These are phyloP conservation scores for Apodospora peruviana DNA, from an alignment of 495 filamentous ascomycete species.

Conservation along the genomic window DNA sequence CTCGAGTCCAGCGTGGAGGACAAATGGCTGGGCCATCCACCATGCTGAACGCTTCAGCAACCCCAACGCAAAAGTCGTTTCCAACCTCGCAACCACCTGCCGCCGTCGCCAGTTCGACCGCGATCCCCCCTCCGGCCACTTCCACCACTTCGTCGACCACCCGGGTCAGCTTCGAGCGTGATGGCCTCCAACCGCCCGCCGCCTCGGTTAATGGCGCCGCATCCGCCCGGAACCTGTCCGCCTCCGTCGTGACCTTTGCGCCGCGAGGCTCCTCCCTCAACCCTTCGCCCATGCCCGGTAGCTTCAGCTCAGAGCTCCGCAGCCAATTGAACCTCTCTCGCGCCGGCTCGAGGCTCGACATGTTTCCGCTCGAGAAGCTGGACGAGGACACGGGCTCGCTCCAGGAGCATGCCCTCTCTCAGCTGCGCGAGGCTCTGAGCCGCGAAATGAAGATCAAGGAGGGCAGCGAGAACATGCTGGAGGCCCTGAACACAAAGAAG, in stretches of 20 bases:
- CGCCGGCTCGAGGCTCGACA: conserved; percentile 63
- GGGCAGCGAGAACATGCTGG: conserved; percentile 94
- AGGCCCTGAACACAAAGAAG: conserved; percentile 90
- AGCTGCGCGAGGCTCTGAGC: conserved; percentile 74
- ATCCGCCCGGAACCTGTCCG: conserved; percentile 47
- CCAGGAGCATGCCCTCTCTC: conserved; percentile 67
- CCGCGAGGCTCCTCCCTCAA: conserved; percentile 60
- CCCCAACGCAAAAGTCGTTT: conserved; percentile 65
- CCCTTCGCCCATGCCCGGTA: conserved; percentile 71
- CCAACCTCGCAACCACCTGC: conserved; percentile 48
- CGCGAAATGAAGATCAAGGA: conserved; percentile 97
- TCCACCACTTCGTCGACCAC: conserved; percentile 9
- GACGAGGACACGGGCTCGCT: conserved; percentile 57
- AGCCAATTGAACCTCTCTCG: conserved; percentile 63
- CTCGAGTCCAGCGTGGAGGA: conserved; percentile 29
- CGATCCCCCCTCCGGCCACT: not conserved
- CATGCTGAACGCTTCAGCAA: conserved; percentile 59
- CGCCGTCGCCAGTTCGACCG: not conserved
- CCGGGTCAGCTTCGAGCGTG: conserved; percentile 46
- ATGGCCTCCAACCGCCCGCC: conserved; percentile 44
- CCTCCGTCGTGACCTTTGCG: conserved; percentile 55
- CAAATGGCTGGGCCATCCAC: conserved; percentile 52
- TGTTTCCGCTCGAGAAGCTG: conserved; percentile 54
- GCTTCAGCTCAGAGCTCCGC: conserved; percentile 87
- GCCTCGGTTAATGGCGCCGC: conserved; percentile 17